Percentiles rank a stretch among this genome's conserved stretches.
Conservation (phyloP, 2,329 filamentous ascomycete species). For the Curvularia hawaiiensis region DNA sequence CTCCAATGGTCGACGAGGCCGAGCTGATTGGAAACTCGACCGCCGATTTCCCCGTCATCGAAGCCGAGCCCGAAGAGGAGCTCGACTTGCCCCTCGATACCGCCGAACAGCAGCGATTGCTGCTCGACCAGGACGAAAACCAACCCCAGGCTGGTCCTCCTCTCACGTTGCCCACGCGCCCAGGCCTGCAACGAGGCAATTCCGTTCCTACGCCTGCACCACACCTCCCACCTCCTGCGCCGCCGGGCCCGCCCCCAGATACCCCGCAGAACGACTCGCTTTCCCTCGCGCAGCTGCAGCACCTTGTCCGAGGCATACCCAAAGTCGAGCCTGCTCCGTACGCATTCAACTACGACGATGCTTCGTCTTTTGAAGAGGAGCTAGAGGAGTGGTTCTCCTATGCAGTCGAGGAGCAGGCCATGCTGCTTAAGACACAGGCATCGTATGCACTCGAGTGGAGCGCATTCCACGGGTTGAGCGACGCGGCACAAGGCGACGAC, state of each 20-base stretch:
- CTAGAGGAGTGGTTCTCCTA: conserved; percentile 98
- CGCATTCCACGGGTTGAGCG: conserved; percentile 46
- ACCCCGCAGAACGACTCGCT: conserved; percentile 50
- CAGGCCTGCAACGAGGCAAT: conserved; percentile 47
- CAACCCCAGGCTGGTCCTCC: conserved; percentile 26
- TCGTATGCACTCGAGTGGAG: conserved; percentile 79
- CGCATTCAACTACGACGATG: conserved; percentile 70
- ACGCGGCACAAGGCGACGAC: conserved; percentile 48
- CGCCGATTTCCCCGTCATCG: conserved; percentile 39
- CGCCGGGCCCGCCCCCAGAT: conserved; percentile 38
- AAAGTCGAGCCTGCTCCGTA: conserved; percentile 61
- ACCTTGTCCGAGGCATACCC: conserved; percentile 52
- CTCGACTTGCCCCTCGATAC: conserved; percentile 46
- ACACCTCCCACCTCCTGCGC: conserved; percentile 51
- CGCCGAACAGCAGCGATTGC: conserved; percentile 41
- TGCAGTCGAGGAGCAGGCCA: conserved; percentile 81
- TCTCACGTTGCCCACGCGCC: conserved; percentile 41
- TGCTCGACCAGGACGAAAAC: conserved; percentile 29
- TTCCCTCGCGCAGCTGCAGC: conserved; percentile 54
- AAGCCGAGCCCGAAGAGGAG: conserved; percentile 39
- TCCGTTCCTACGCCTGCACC: conserved; percentile 49
- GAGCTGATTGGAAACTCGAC: conserved; percentile 42
- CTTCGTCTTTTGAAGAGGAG: conserved; percentile 74
- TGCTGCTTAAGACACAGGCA: conserved; percentile 74
- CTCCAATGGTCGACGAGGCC: conserved; percentile 45